These are phyloP conservation scores for Fusarium xylarioides DNA, from an alignment of 2,329 filamentous ascomycete genomes.

Conservation along the genomic window DNA sequence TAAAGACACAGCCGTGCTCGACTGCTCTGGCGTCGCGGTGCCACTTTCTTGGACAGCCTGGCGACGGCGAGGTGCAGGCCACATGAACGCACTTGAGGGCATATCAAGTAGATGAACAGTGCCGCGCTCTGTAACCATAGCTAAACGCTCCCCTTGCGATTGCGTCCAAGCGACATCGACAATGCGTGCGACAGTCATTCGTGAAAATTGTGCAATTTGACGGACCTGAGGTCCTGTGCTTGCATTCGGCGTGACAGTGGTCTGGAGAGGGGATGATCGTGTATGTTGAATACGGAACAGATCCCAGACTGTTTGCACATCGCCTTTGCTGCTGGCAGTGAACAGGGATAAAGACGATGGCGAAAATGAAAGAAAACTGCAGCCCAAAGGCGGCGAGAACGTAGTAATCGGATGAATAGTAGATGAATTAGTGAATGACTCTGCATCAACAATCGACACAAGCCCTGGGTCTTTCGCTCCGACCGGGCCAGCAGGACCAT, in stretches of 20 bases:
- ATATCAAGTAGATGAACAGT: constrained; percentile 94
- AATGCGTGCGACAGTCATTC: constrained; percentile 90
- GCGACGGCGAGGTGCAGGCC: constrained; percentile 77
- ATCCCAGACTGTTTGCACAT: constrained; percentile 85
- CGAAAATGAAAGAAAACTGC: constrained; percentile 82
- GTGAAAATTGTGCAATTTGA: constrained; percentile 86
- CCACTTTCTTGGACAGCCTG: constrained; percentile 55
- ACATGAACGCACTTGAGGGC: constrained; percentile 82
- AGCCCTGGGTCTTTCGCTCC: constrained; percentile 74
- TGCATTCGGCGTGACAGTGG: constrained; percentile 54
- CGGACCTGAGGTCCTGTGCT: constrained; percentile 70
- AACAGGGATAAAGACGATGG: constrained; percentile 78
- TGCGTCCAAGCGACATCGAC: constrained; percentile 90
- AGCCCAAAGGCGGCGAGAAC: constrained; percentile 76
- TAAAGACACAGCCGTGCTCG: constrained; percentile 69
- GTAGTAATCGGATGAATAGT: constrained; percentile 73
- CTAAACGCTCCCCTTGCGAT: constrained; percentile 82
- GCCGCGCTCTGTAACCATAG: constrained; percentile 92
- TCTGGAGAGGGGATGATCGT: constrained; percentile 68
- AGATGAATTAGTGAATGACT: constrained; percentile 62
- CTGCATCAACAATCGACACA: constrained; percentile 78
- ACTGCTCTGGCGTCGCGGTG: constrained; percentile 58
- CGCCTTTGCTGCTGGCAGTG: constrained; percentile 84
- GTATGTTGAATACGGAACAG: constrained; percentile 72
- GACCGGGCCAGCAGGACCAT: constrained; percentile 68